Evolutionary conservation across 2,329 filamentous ascomycete species (phyloP), one percentile per base, ranked within the genome.

Genomic region (Aspergillus intermedius): DNA sequence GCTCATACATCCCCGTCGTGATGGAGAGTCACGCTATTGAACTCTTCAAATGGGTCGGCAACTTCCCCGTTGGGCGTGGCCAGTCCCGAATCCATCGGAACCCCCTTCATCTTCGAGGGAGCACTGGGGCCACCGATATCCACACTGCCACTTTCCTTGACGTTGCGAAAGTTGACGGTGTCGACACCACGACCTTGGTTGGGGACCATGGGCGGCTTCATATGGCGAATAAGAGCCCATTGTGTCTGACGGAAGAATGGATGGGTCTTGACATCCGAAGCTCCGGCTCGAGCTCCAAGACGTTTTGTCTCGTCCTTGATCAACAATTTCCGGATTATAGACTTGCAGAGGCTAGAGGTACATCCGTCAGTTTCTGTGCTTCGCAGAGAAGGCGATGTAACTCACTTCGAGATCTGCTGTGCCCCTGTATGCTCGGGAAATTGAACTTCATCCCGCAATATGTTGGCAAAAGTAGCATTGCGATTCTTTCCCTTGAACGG

Each of bases 401-500:
- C 89, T 73, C 79, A 96, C 91, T 91, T 95, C 49, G 91, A 95
- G 50, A 95, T 88, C 67, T 88, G 88, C 5, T 90, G 89, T 21
- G 83, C 78, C 30, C 88, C 87, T 23, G 85, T 81, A 58, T 93
- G 87, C 61, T 98, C 93, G 0, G 93, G 91, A 72, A 98, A 98
- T 5, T 88, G 88, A 52, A 96, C 93, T 57, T 98, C 93, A 68
- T 98, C 93, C 46, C 91, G 80, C 54, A 98, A 71, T 58, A 98
- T 98, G 66, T 97, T 98, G 52, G 91, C 91, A 74, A 98, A 98
- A 0, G 93, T 98, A 12, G 91, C 90, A 62, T 97, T 98, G 35
- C 93, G 83, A 71, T 96, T 98, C 81, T 98, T 97, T 59, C 93
- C 93, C 76, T 98, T 98, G 79, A 98, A 98, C 1, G 93, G 93